Evolutionary conservation across 805 yeast genomes (phyloP).

Genomic region (Candida endomychidarum): DNA sequence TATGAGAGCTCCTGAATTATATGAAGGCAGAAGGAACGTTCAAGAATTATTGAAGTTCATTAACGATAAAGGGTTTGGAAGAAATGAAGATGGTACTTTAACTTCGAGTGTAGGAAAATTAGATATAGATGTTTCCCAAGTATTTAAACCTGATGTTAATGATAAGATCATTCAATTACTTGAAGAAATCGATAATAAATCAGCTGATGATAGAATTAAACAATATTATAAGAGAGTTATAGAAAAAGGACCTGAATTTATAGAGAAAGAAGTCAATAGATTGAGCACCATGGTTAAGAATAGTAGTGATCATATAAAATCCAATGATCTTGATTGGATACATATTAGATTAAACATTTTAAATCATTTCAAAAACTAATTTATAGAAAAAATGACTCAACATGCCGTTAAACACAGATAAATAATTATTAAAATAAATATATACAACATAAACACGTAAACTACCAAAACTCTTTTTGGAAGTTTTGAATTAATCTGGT

Average conservation of each 20-base stretch:
- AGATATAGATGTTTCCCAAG: slow-evolving; percentile 8
- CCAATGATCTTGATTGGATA: slow-evolving; percentile 50
- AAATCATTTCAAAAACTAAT: slow-evolving; percentile 16
- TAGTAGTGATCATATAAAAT: slow-evolving; percentile 32
- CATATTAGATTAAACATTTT: slow-evolving; percentile 53
- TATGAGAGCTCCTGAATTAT: slow-evolving; percentile 25
- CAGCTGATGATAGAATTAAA: slow-evolving; percentile 1
- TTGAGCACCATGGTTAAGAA: slow-evolving; percentile 42
- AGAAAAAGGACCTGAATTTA: slow-evolving; percentile 42
- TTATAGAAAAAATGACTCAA: too few species aligned
- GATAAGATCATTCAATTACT: slow-evolving; percentile 8
- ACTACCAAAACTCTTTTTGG: neutral
- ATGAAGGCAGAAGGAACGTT: slow-evolving; percentile 24
- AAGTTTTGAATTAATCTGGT: slow-evolving; percentile 60
- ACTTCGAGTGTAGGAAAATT: slow-evolving; percentile 30
- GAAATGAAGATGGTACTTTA: slow-evolving; percentile 35
- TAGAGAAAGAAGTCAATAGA: slow-evolving; percentile 47
- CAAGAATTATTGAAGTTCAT: slow-evolving; percentile 23
- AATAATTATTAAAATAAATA: neutral
- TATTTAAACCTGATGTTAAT: slow-evolving; percentile 15
- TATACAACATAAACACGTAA: too few species aligned
- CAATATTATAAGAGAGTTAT: slow-evolving; percentile 50
- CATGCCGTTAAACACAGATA: neutral
- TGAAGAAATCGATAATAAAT: slow-evolving; percentile 4
- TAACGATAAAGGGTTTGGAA: slow-evolving; percentile 27